Evolutionary conservation across 129 eudicot genomes (phyloP).

Genomic region (Oenanthe sinensis): DNA sequence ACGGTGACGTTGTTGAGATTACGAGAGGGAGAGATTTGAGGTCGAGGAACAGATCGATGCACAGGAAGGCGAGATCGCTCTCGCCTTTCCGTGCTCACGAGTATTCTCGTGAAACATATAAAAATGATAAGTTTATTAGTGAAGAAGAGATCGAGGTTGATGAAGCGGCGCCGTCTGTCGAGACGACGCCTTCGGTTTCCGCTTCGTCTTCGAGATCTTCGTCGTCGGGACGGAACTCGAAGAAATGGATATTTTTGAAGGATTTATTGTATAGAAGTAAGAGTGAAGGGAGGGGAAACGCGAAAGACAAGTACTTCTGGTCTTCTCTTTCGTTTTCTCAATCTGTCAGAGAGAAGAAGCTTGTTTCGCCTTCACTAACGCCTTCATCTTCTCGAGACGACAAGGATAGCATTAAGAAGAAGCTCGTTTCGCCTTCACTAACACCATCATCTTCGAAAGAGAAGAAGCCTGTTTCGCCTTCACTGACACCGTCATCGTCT

Average conservation of each 20-base stretch:
- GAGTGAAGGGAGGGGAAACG: constrained; percentile 44
- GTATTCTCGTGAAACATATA: background rate
- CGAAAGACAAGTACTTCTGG: constrained; percentile 37
- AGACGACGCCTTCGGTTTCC: constrained; percentile 29
- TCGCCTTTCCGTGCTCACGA: constrained; percentile 32
- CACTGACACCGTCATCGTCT: constrained; percentile 17
- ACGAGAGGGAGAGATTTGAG: constrained; percentile 35
- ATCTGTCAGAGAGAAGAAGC: constrained; percentile 19
- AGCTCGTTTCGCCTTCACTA: constrained; percentile 12
- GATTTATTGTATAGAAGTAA: constrained; percentile 49
- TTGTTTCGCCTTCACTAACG: constrained; percentile 13
- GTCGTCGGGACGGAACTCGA: constrained; percentile 44
- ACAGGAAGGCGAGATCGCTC: constrained; percentile 48
- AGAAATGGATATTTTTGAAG: constrained; percentile 51
- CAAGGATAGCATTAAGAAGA: constrained; percentile 1
- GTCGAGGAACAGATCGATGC: constrained; percentile 29
- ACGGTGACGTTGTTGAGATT: background rate
- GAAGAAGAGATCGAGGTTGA: background rate
- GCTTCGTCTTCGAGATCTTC: constrained; percentile 50
- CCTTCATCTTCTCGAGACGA: constrained; percentile 19
- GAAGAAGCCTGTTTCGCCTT: constrained; percentile 10
- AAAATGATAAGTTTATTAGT: background rate
- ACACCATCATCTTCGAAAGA: constrained; percentile 21
- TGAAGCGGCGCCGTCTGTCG: constrained; percentile 7
- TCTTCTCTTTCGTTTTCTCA: constrained; percentile 30